Evolutionary conservation across 352 stramenopile species (phyloP).

Genomic region (Phytophthora megakarya): DNA sequence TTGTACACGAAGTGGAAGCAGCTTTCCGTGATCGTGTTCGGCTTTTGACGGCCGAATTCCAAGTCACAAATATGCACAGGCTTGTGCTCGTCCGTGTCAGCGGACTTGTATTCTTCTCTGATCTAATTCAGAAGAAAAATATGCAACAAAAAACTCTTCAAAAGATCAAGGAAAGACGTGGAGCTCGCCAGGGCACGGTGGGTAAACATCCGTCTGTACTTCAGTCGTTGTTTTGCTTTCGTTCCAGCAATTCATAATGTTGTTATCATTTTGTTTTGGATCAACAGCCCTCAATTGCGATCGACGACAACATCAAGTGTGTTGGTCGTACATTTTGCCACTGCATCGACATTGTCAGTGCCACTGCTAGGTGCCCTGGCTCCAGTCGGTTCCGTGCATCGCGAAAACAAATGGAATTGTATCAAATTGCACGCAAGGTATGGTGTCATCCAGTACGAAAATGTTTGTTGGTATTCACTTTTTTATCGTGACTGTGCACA

Average conservation of each 20-base stretch:
- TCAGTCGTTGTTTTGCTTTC: background rate
- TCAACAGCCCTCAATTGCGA: conserved; percentile 19
- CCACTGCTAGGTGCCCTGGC: too few species aligned
- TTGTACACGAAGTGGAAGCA: conserved; percentile 54
- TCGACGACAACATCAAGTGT: conserved; percentile 39
- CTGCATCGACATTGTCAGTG: conserved; percentile 33
- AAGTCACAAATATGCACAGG: conserved; percentile 56
- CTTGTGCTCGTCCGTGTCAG: conserved; percentile 64
- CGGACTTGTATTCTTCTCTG: conserved; percentile 59
- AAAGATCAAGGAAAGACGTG: background rate
- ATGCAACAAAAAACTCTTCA: background rate
- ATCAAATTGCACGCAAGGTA: conserved; percentile 69
- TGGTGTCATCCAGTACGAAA: too few species aligned
- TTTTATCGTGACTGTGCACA: too few species aligned
- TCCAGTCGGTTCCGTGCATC: conserved; percentile 22
- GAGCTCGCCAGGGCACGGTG: conserved; percentile 17
- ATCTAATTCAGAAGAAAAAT: conserved; percentile 41
- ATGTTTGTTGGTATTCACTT: too few species aligned
- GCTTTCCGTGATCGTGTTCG: conserved; percentile 48
- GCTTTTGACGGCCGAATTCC: conserved; percentile 60
- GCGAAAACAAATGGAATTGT: conserved; percentile 40
- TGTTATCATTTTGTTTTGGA: background rate
- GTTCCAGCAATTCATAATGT: conserved; percentile 1
- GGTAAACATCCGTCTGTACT: background rate
- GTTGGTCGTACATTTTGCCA: conserved; percentile 53